Conservation (phyloP, 176 grass and related monocot genomes). For the Saccharum officinarum region DNA sequence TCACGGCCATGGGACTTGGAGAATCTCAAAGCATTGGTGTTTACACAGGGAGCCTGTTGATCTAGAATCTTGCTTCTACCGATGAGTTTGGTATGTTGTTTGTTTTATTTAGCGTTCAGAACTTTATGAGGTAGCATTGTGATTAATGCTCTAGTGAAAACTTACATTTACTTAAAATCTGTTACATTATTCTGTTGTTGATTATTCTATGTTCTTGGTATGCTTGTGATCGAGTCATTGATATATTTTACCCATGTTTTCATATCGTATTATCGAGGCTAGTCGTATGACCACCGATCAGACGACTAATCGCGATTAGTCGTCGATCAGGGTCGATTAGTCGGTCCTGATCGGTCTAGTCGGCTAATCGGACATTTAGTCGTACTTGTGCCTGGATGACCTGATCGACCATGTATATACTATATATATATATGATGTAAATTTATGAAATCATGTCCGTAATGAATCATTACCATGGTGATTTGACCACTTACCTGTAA, state of each 20-base stretch:
- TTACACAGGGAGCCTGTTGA: not conserved
- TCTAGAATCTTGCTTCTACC: not conserved
- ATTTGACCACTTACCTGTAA: no score
- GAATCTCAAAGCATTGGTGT: not conserved
- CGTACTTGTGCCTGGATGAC: no score
- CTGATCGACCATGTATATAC: no score
- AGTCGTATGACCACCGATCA: no score
- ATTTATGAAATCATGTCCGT: no score
- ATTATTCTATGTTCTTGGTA: not conserved
- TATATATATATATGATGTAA: no score
- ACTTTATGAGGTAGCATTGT: not conserved
- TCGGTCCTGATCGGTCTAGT: no score
- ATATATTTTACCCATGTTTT: not conserved
- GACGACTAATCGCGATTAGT: no score
- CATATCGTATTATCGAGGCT: no score
- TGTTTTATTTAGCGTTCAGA: not conserved
- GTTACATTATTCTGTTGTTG: not conserved
- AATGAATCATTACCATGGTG: no score
- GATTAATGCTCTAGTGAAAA: not conserved
- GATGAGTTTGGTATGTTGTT: not conserved
- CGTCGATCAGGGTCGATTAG: no score
- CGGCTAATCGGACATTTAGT: no score
- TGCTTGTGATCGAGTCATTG: not conserved
- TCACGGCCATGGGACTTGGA: accelerated
- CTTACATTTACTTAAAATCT: not conserved